Evolutionary conservation across 2,329 filamentous ascomycete species (phyloP).

Genomic region (Fusarium acutatum): DNA sequence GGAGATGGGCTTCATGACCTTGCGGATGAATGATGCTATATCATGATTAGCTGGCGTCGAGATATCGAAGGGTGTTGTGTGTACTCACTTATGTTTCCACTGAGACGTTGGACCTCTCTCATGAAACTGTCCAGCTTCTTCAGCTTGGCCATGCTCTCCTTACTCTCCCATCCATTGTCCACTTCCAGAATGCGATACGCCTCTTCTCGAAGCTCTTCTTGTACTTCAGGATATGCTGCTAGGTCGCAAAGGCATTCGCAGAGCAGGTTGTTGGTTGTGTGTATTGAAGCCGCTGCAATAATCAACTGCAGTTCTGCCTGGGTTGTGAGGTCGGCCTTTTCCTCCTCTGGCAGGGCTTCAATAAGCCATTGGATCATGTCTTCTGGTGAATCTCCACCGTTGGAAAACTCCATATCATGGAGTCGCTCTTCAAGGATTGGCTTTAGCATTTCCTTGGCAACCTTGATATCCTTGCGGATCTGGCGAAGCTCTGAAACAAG

Average conservation of each 20-base stretch:
- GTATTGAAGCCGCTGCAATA: constrained; percentile 54
- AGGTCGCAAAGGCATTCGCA: constrained; percentile 62
- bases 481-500: constrained; percentile 57
- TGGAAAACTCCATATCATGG: constrained; percentile 49
- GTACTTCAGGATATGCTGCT: constrained; percentile 55
- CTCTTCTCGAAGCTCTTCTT: constrained; percentile 59
- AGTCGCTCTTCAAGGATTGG: constrained; percentile 58
- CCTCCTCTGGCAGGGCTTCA: constrained; percentile 50
- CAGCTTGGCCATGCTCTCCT: constrained; percentile 54
- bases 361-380: constrained; percentile 58
- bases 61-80: background rate
- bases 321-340: constrained; percentile 49
- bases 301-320: constrained; percentile 57
- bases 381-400: constrained; percentile 49
- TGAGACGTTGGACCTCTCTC: constrained; percentile 53
- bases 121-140: constrained; percentile 60
- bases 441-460: constrained; percentile 53
- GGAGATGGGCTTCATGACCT: constrained; percentile 55
- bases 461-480: constrained; percentile 54
- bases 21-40: constrained; percentile 56
- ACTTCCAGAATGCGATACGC: constrained; percentile 52
- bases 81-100: constrained; percentile 54
- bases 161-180: constrained; percentile 53
- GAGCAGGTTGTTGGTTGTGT: constrained; percentile 55
- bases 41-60: constrained; percentile 21